phyloP scores from a whole-genome alignment of 2,329 filamentous ascomycete genomes.

The Fusarium falciforme region DNA sequence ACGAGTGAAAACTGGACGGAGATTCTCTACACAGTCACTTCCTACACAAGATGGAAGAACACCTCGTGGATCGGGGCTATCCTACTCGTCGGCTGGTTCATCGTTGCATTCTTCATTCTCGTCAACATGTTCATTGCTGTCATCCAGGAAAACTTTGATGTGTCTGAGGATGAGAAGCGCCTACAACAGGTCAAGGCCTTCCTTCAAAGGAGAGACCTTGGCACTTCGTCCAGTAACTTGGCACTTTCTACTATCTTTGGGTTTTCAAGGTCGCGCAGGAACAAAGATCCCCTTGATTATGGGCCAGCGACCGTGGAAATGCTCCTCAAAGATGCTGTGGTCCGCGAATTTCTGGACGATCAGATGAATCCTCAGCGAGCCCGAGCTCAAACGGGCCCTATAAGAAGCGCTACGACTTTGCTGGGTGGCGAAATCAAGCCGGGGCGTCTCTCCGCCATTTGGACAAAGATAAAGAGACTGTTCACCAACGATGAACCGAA shows the following conservation, averaged over 20 bases:
- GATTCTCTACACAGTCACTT: conserved; percentile 85
- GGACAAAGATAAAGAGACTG: conserved; percentile 68
- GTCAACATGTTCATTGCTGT: conserved; percentile 99
- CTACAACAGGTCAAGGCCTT: conserved; percentile 97
- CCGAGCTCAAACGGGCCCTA: conserved; percentile 47
- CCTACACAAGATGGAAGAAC: conserved; percentile 70
- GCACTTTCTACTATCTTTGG: conserved; percentile 78
- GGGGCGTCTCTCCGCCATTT: conserved; percentile 69
- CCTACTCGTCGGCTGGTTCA: conserved; percentile 96
- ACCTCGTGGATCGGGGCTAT: conserved; percentile 94
- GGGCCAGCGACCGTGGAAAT: conserved; percentile 94
- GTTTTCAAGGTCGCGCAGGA: conserved; percentile 68
- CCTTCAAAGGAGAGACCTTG: conserved; percentile 88
- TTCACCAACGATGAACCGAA: conserved; percentile 82
- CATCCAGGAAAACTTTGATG: conserved; percentile 99
- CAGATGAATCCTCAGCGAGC: conserved; percentile 47
- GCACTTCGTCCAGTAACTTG: conserved; percentile 77
- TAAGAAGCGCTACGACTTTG: conserved; percentile 48
- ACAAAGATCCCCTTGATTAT: conserved; percentile 88
- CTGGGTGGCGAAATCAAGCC: conserved; percentile 61
- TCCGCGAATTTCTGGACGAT: conserved; percentile 90
- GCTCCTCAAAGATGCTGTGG: conserved; percentile 95
- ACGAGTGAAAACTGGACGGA: conserved; percentile 97
- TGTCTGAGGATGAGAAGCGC: conserved; percentile 97
- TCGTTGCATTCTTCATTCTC: conserved; percentile 93